Base-by-base conservation (phyloP, 2,329 filamentous ascomycete genomes). In the Cercospora zeae-maydis region DNA sequence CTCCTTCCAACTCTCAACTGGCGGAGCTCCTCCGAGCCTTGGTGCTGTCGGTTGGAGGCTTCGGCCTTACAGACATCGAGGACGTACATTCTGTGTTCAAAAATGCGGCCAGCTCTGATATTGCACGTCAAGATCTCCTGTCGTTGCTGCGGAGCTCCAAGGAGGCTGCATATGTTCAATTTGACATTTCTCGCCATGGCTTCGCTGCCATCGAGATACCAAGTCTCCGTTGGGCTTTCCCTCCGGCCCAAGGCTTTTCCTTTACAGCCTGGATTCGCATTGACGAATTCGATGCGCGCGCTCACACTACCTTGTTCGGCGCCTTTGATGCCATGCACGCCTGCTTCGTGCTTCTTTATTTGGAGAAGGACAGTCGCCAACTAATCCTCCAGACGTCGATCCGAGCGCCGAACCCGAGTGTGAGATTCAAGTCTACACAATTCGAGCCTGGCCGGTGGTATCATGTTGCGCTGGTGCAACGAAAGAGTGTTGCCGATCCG, bases 351-450 rank as follows among this genome's bases (percentile, higher is more conserved):
- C 86, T 99, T 69, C 88, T 92, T 64, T 99, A 99, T 73, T 82
- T 99, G 39, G 96, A 99, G 75, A 92, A 89, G 73, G 93, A 97
- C 75, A 96, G 92, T 1, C 90, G 86, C 64, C 95, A 96, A 77
- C 90, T 99, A 69, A 99, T 99, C 69, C 81, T 99, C 5, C 95
- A 99, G 78, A 98, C 96, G 7, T 97, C 95, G 16, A 90, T 98
- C 64, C 91, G 87, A 58, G 92, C 92, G 8, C 83, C 87, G 58
- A 86, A 90, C 63, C 93, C 95, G 2, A 98, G 93, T 76, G 91
- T 99, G 52, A 87, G 95, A 61, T 99, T 99, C 82, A 96, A 95
- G 75, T 89, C 89, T 2, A 85, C 88, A 10, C 80, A 83, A 0
- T 98, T 99, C 72, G 81, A 87, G 69, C 83, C 90, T 66, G 85